phyloP scores from a whole-genome alignment of 345 rosid genomes.

The Passiflora organensis region DNA sequence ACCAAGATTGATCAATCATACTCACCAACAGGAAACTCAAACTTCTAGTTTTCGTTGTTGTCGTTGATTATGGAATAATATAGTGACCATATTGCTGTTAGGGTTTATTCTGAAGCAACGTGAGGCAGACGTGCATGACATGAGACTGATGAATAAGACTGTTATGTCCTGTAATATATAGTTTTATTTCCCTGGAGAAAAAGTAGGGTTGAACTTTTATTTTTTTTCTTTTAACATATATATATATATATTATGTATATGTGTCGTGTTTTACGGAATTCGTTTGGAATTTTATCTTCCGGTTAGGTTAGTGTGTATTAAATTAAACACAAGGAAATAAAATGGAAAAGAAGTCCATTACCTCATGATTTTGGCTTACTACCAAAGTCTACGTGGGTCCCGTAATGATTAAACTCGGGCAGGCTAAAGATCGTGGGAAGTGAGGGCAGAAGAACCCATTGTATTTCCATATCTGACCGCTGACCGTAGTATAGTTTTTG shows the following conservation, averaged over 20 bases:
- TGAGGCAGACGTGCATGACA: constrained; percentile 66
- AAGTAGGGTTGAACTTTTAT: no score
- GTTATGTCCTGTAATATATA: neutral
- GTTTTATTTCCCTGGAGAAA: neutral
- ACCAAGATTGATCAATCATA: neutral
- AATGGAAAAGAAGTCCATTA: constrained; percentile 24
- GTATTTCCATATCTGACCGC: constrained; percentile 32
- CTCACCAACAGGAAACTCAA: no score
- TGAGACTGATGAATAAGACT: constrained; percentile 14
- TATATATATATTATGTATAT: no score
- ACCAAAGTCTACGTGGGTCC: constrained; percentile 54
- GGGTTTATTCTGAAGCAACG: constrained; percentile 25
- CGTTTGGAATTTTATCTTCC: constrained; percentile 9
- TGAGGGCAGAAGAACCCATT: constrained; percentile 35
- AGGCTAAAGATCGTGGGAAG: constrained; percentile 26
- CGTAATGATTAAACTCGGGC: constrained; percentile 48
- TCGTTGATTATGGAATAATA: constrained; percentile 13
- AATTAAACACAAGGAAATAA: neutral
- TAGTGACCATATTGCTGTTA: constrained; percentile 9
- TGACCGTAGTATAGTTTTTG: constrained; percentile 20
- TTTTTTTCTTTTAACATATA: neutral
- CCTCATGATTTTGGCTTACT: constrained; percentile 60
- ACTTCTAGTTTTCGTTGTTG: no score
- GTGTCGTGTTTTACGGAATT: constrained; percentile 41
- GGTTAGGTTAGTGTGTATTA: neutral